Evolutionary conservation across 2,329 filamentous ascomycete species (phyloP).

Genomic region (Talaromyces albobiverticillius): DNA sequence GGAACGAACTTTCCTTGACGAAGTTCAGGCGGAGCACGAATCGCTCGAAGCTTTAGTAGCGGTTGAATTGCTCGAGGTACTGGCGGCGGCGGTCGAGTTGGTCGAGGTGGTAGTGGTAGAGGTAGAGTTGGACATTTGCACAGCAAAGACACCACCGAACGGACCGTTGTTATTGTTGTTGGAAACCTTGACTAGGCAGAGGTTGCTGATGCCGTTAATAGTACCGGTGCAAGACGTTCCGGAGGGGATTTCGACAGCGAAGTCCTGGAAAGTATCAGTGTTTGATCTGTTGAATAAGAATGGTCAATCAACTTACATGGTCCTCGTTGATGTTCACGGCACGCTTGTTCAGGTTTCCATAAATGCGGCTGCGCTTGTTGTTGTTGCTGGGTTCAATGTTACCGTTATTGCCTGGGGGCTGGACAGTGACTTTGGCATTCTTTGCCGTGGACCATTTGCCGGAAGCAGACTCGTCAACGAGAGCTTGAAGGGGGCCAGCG

Average conservation of each 20-base stretch:
- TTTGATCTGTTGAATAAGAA: too few relatives aligned
- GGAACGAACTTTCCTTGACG: too few relatives aligned
- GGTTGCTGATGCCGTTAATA: slow-evolving; percentile 10
- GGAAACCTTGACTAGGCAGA: slow-evolving; percentile 14
- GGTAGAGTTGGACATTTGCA: slow-evolving; percentile 10
- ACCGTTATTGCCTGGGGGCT: slow-evolving; percentile 3
- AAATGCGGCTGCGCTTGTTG: slow-evolving; percentile 7
- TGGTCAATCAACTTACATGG: background rate
- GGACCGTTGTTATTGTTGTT: slow-evolving; percentile 12
- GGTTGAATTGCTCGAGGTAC: too few relatives aligned
- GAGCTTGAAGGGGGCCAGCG: slow-evolving; percentile 9
- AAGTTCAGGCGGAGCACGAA: too few relatives aligned
- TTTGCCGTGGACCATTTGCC: slow-evolving; percentile 10
- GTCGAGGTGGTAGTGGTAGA: background rate
- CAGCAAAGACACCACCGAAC: slow-evolving; percentile 11
- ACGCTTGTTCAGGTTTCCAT: slow-evolving; percentile 3
- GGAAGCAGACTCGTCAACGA: slow-evolving; percentile 8
- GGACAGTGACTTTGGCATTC: slow-evolving; percentile 1
- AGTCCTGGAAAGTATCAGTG: slow-evolving; percentile 1
- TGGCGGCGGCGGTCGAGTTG: background rate
- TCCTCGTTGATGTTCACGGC: slow-evolving; percentile 11
- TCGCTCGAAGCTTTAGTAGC: too few relatives aligned
- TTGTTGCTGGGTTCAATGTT: background rate
- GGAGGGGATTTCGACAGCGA: slow-evolving; percentile 8
- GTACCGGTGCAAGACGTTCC: slow-evolving; percentile 9